Evolutionary conservation across 2,329 filamentous ascomycete species (phyloP), one percentile per base, ranked within the genome.

Genomic region (Gaeumannomyces tritici): DNA sequence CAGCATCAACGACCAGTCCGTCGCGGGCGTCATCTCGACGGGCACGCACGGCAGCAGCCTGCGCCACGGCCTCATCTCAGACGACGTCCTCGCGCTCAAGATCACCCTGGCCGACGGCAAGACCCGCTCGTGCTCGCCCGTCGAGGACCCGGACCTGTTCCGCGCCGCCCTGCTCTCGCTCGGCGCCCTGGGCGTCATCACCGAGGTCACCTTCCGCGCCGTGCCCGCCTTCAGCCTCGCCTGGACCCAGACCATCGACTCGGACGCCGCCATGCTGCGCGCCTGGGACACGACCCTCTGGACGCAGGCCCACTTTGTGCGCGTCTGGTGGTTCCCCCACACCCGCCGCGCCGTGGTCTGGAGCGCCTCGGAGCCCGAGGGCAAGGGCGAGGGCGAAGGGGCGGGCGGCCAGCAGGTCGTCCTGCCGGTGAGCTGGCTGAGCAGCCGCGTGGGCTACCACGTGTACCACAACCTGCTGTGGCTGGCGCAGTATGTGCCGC

Each of bases 291-390:
- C 77, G 8, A 82, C 83, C 42, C 80, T 98, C 18, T 98, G 95
- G 93, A 90, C 85, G 1, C 83, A 86, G 65, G 85, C 88, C 65
- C 92, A 98, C 74, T 99, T 93, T 71, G 91, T 96, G 29, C 84
- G 95, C 31, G 91, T 97, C 31, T 99, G 95, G 93, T 99, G 95
- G 95, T 87, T 96, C 72, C 95, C 95, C 0, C 96, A 98, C 76
- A 91, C 90, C 71, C 85, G 91, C 62, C 85, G 91, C 57, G 91
- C 91, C 0, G 90, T 98, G 59, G 84, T 96, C 57, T 99, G 95
- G 95, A 84, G 85, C 55, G 95, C 92, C n/a, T 83, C 91, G 59
- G 89, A 89, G 72, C 91, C 90, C 0, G 18, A 51, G 42, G 78
- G n/a, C n/a, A n/a, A 84, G 11, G 83, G 63, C 8, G 29, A 31